Evolutionary conservation across 805 yeast genomes (phyloP), one percentile per base, ranked within the genome.

Genomic region (Ogataea zsoltii): DNA sequence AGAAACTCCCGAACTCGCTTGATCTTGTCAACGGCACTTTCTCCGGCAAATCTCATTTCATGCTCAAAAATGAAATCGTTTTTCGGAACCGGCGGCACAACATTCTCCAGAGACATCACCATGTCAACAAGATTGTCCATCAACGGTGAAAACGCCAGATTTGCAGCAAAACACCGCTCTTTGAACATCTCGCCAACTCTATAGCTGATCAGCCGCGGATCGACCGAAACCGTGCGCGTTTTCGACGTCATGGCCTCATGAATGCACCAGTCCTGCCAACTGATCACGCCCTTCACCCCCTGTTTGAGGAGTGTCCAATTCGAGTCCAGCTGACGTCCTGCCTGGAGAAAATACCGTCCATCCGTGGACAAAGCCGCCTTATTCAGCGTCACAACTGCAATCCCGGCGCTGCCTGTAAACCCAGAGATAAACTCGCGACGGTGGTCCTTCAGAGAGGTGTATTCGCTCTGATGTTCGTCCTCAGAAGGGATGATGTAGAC

Each of bases 401-500:
- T 71, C 18, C 98, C 99, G 2, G 97, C 96, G 39, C 92, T 83
- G 0, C 98, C 99, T 11, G 92, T 85, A 68, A 92, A 92, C 0
- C 90, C 97, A 6, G 91, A 77, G 21, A 92, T 85, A 57, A 76
- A 92, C 44, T 80, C 85, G 46, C 97, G 74, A 55, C 97, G 79
- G 61, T 85, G 88, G 63, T 92, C 98, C 12, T 84, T 79, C 1
- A 76, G 69, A 0, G 94, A 77, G 7, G 92, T 92, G 57, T 91
- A 91, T 68, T 92, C 99, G 21, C 91, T 82, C 64, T 86, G 92
- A 65, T 92, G 99, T 56, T 88, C 96, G 62, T 92, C 99, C 62
- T 89, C 97, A 33, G 95, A 83, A 2, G 74, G 74, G 7, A 80
- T 65, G 39, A 80, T 73, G 58, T 80, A 80, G n/a, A 76, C 77